Percentiles rank a stretch among this genome's conserved stretches.
phyloP scores from a whole-genome alignment of 2,329 filamentous ascomycete genomes.

The Nemania serpens region DNA sequence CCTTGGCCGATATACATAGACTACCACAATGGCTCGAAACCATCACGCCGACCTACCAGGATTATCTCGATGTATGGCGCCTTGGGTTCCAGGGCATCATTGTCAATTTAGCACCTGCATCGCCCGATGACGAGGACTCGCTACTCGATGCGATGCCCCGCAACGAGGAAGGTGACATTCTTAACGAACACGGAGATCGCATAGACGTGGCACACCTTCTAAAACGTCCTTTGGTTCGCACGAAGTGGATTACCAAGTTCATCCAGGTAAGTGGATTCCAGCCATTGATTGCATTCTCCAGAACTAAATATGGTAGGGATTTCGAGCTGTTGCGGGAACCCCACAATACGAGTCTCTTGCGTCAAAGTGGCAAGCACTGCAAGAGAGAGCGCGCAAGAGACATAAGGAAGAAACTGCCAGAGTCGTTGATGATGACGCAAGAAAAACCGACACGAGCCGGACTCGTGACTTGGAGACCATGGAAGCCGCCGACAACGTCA shows the following conservation, averaged over 20 bases:
- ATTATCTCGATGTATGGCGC: slow-evolving; percentile 87
- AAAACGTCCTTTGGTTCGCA: slow-evolving; percentile 82
- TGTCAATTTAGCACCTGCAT: slow-evolving; percentile 82
- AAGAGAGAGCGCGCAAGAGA: slow-evolving; percentile 75
- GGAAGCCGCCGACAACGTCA: slow-evolving; percentile 69
- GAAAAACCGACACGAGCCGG: slow-evolving; percentile 78
- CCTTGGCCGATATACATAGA: slow-evolving; percentile 70
- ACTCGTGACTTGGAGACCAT: slow-evolving; percentile 80
- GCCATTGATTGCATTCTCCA: slow-evolving; percentile 6
- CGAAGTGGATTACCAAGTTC: slow-evolving; percentile 86
- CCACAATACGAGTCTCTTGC: slow-evolving; percentile 62
- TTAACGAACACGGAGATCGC: slow-evolving; percentile 79
- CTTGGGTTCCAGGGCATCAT: slow-evolving; percentile 94
- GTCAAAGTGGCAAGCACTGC: slow-evolving; percentile 70
- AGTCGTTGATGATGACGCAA: slow-evolving; percentile 84
- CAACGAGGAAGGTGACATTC: slow-evolving; percentile 68
- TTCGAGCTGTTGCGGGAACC: slow-evolving; percentile 58
- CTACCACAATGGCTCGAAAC: slow-evolving; percentile 82
- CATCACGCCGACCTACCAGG: slow-evolving; percentile 77
- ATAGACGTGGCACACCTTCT: slow-evolving; percentile 94
- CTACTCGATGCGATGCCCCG: slow-evolving; percentile 62
- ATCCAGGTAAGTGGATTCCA: slow-evolving; percentile 64
- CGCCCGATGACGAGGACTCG: slow-evolving; percentile 63
- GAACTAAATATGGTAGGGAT: slow-evolving; percentile 55
- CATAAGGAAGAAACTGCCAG: slow-evolving; percentile 74